Base-by-base conservation (phyloP, 768 basidiomycete species). In the Termitomyces sp. region DNA sequence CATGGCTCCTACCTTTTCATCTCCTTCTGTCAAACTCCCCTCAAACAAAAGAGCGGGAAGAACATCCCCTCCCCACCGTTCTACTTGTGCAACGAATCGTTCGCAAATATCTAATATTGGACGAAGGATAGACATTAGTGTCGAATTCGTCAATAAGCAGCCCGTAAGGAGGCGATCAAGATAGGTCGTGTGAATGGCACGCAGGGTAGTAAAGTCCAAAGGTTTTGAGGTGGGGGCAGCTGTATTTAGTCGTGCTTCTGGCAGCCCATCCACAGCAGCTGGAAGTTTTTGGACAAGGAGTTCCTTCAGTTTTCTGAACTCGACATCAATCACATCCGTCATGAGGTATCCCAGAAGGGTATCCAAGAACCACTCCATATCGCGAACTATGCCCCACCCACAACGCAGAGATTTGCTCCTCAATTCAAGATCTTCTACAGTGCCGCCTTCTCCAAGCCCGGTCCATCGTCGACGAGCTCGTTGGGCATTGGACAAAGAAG, bases 321-420 rank as follows among this genome's bases (percentile, higher is more conserved):
- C 93, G 16, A 85, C 81, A 59, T 94, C 93, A 34, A 94, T 79
- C 9, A 96, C 93, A 61, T 96, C 94, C 65, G 82, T 88, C 90
- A 92, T 91, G 59, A 92, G 83, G 69, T 97, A 95, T 10, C 85
- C 85, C 55, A 91, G 72, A 2, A 97, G 66, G 27, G 85, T 86
- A 68, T 94, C 92, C 57, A 96, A 74, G 67, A 94, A 95, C 92
- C 92, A 95, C 42, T 85, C 82, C 93, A 95, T 94, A 65, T 89
- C 85, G 65, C 92, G 74, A 8, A 94, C 87, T 31, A 88, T 81
- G 1, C 91, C 92, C 94, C 94, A 97, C 2, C 88, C 87, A 59
- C 85, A 87, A 57, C 93, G 78, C 56, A 92, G 74, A 20, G 93
- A 77, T 51, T 76, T 76, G 58, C 81, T 79, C 39, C 91, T 81